Base-by-base conservation (phyloP, 2,329 filamentous ascomycete genomes). In the Periconia digitata region DNA sequence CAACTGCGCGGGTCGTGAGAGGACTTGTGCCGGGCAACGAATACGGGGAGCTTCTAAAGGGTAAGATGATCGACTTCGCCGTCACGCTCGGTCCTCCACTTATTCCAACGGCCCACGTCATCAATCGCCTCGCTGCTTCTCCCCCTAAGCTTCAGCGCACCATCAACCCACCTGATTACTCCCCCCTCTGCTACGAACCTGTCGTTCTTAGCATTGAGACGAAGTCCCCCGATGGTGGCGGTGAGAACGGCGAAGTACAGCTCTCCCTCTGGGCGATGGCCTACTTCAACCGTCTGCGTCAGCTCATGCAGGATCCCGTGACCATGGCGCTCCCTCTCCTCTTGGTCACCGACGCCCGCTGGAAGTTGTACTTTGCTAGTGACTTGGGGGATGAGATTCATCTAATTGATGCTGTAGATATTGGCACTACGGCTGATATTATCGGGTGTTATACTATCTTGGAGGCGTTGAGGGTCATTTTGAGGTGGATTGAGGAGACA, bases 61-160 rank as follows among this genome's bases (percentile, higher is more conserved):
- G 51, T 36, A 59, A 57, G 47, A 57, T 57, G 49, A 53, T 59
- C 44, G 47, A 59, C 52, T 59, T 47, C 36, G 46, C 54, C 27
- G 44, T 59, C 49, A 58, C 51, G 37, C 54, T 59, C 44, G 45
- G 53, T 18, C 49, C 53, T 49, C 46, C 48, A 39, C 48, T 58
- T 41, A 51, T 58, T 29, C 44, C 46, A 44, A 54, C 44, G 32
- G 48, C 42, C 34, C 29, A 53, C 16, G 34, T 54, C 16, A 51
- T 54, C 24, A 46, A 54, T 40, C 41, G 44, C 23, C 46, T 55
- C 6, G 34, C 49, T 50, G 37, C 49, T 50, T 51, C 51, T 52
- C 45, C 48, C 23, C 22, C 23, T 2, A 50, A 53, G 24, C 45
- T 54, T 24, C 43, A 55, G 45, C 49, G 50, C n/a, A 57, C 54